A percentile compares a stretch with the other conserved stretches of the same genome.
Conservation (phyloP, 2,329 filamentous ascomycete species). For the Neobulgaria alba region DNA sequence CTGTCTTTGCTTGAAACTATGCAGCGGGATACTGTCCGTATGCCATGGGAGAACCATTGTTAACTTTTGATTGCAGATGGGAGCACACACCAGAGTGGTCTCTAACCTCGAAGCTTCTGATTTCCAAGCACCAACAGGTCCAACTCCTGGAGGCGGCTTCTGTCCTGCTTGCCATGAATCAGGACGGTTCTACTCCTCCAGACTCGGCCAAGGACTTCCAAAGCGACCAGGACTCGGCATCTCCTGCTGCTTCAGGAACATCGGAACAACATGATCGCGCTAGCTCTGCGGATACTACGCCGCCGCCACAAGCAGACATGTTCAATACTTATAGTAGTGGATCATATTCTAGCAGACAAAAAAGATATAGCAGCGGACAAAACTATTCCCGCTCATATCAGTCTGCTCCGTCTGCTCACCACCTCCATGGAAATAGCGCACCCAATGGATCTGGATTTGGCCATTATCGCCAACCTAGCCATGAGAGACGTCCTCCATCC, state of each 20-base stretch:
- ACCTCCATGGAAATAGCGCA: conserved; percentile 42
- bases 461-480: conserved; percentile 61
- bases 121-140: conserved; percentile 99
- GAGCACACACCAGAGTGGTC: conserved; percentile 99
- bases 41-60: conserved; percentile 23
- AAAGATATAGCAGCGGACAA: conserved; percentile 50
- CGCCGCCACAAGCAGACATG: conserved; percentile 62
- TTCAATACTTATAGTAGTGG: conserved; percentile 38
- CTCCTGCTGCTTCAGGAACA: conserved; percentile 71
- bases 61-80: conserved; percentile 61
- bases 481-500: conserved; percentile 68
- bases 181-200: conserved; percentile 51
- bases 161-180: conserved; percentile 89
- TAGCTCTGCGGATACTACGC: conserved; percentile 88
- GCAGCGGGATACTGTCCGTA: not conserved
- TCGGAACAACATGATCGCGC: conserved; percentile 69
- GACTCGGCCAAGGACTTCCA: conserved; percentile 59
- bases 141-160: conserved; percentile 94
- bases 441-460: conserved; percentile 38
- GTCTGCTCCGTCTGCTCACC: conserved; percentile 50
- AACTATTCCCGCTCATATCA: conserved; percentile 73
- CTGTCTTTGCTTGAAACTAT: not conserved
- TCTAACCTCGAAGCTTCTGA: conserved; percentile 91
- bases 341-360: conserved; percentile 35
- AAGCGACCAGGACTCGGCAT: conserved; percentile 75